phyloP scores from a whole-genome alignment of 2,329 filamentous ascomycete genomes.

The Phialemoniopsis sp. region DNA sequence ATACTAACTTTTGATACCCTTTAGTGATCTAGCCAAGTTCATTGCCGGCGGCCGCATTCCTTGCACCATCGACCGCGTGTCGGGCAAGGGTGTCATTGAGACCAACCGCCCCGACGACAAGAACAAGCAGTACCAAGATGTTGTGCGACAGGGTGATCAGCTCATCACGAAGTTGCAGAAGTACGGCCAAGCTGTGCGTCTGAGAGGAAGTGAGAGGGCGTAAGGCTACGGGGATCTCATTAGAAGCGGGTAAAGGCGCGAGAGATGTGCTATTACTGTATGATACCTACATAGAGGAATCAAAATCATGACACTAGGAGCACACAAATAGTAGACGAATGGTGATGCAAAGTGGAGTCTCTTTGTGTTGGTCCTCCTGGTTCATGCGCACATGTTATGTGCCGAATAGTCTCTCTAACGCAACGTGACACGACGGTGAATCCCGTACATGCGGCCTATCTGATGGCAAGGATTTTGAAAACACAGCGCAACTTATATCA shows the following conservation, averaged over 20 bases:
- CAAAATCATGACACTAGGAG: neutral
- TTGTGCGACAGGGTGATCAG: slow-evolving; percentile 95
- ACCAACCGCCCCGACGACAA: slow-evolving; percentile 97
- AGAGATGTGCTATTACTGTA: slow-evolving; percentile 1
- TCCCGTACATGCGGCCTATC: too few relatives aligned
- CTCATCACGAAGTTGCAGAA: slow-evolving; percentile 99
- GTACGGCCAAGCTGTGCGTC: slow-evolving; percentile 92
- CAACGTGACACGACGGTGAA: too few relatives aligned
- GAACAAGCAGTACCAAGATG: slow-evolving; percentile 99
- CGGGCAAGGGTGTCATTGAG: slow-evolving; percentile 94
- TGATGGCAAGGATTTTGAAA: too few relatives aligned
- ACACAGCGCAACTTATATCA: neutral
- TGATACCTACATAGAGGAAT: too few relatives aligned
- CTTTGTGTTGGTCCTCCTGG: too few relatives aligned
- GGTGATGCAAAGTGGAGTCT: too few relatives aligned
- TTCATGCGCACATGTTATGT: neutral
- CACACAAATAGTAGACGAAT: neutral
- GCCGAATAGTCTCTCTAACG: too few relatives aligned
- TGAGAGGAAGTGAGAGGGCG: slow-evolving; percentile 91
- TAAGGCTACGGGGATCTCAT: slow-evolving; percentile 30
- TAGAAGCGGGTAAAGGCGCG: neutral
- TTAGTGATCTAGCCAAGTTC: slow-evolving; percentile 89
- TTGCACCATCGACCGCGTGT: slow-evolving; percentile 96
- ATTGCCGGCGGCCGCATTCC: slow-evolving; percentile 92
- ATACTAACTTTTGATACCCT: slow-evolving; percentile 3